Percentiles rank a stretch among this genome's conserved stretches.
phyloP scores from a whole-genome alignment of 179 eudicot species.

The Beta macrorhiza region DNA sequence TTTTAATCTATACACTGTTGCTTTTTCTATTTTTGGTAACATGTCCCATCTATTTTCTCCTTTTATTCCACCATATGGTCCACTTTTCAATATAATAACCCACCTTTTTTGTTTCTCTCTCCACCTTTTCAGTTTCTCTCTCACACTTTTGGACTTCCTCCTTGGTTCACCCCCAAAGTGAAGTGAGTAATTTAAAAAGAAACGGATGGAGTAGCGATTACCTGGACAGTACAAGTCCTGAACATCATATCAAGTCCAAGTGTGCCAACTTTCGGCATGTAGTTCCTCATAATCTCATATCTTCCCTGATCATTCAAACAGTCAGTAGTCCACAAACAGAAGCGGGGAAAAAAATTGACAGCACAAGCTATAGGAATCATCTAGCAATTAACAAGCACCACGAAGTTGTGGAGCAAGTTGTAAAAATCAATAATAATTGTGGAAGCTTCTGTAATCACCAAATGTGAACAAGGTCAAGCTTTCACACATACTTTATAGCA shows the following conservation, averaged over 20 bases:
- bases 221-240: slow-evolving; percentile 98
- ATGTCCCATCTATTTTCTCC: too few species aligned
- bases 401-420: background rate
- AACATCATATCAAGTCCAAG: slow-evolving; percentile 99
- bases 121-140: too few species aligned
- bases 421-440: background rate
- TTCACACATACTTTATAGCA: background rate
- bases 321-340: slow-evolving; percentile 14
- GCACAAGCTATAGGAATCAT: background rate
- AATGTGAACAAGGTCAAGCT: background rate
- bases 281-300: slow-evolving; percentile 90
- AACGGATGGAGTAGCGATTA: slow-evolving; percentile 18
- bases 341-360: background rate
- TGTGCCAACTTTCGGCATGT: slow-evolving; percentile 97
- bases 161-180: too few species aligned
- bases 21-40: too few species aligned
- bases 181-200: too few species aligned
- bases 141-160: too few species aligned
- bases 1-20: too few species aligned
- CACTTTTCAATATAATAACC: too few species aligned
- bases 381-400: background rate
- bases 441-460: background rate
- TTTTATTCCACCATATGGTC: too few species aligned
- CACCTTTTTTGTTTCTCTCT: too few species aligned
- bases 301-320: slow-evolving; percentile 65